Evolutionary conservation across 805 yeast species (phyloP).

Genomic region (Candida suzukii): DNA sequence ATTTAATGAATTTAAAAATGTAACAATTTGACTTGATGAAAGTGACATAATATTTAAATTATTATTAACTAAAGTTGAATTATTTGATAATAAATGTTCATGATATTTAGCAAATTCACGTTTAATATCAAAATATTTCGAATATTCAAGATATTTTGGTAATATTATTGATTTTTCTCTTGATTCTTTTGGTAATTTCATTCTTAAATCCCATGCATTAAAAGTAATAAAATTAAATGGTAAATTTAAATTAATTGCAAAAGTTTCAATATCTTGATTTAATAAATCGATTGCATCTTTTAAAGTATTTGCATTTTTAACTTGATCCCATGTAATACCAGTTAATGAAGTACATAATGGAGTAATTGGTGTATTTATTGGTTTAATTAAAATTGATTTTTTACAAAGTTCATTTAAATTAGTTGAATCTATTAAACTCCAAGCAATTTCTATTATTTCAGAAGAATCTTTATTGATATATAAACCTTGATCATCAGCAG

Average conservation of each 20-base stretch:
- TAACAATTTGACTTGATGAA: conserved; percentile 13
- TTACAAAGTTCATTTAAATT: conserved; percentile 35
- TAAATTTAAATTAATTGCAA: conserved; percentile 30
- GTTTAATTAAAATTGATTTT: conserved; percentile 48
- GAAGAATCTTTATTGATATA: conserved; percentile 59
- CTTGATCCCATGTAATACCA: conserved; percentile 54
- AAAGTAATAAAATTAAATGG: conserved; percentile 63
- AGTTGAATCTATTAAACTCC: conserved; percentile 53
- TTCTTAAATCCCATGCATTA: conserved; percentile 64
- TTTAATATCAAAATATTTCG: conserved; percentile 68
- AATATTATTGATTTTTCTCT: conserved; percentile 64
- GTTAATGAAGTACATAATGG: conserved; percentile 46
- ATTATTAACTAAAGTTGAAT: too few species aligned
- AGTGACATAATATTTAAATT: too few species aligned
- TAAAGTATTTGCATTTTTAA: conserved; percentile 49
- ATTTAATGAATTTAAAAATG: conserved; percentile 13
- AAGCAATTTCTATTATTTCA: conserved; percentile 61
- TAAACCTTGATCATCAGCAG: conserved; percentile 58
- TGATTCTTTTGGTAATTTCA: conserved; percentile 75
- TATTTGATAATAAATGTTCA: too few species aligned
- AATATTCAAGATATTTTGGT: conserved; percentile 70
- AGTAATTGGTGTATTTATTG: conserved; percentile 60
- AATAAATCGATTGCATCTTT: conserved; percentile 55
- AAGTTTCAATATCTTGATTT: conserved; percentile 41
- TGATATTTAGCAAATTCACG: conserved; percentile 73